Evolutionary conservation across 2,329 filamentous ascomycete species (phyloP).

Genomic region (Clarireedia hainanense): DNA sequence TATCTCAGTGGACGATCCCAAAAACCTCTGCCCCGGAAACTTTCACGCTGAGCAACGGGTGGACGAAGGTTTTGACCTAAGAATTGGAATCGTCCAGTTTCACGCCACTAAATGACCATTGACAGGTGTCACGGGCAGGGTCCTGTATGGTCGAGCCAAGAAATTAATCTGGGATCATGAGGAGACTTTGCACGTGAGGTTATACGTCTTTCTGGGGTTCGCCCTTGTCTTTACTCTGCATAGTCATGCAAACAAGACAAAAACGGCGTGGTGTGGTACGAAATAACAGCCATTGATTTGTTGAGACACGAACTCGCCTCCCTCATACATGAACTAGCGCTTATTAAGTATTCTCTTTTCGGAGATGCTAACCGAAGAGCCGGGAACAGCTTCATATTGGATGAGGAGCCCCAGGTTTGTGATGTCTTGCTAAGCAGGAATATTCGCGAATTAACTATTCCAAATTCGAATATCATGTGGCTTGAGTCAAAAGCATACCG

Average conservation of each 20-base stretch:
- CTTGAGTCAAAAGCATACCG: slow-evolving; percentile 3
- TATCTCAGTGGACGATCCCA: slow-evolving; percentile 1
- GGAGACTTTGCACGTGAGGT: slow-evolving; percentile 2
- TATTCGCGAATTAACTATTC: slow-evolving; percentile 5
- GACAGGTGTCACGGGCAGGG: slow-evolving; percentile 2
- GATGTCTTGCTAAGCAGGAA: slow-evolving; percentile 1
- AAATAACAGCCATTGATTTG: not conserved
- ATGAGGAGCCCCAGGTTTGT: not conserved
- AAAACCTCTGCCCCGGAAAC: not conserved
- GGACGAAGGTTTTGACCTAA: not conserved
- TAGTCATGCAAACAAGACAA: not conserved
- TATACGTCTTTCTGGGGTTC: not conserved
- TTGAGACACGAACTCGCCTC: not conserved
- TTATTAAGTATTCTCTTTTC: slow-evolving; percentile 3
- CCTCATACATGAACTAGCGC: slow-evolving; percentile 1
- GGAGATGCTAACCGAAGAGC: slow-evolving; percentile 9
- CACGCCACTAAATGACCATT: slow-evolving; percentile 5
- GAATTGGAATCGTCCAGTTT: not conserved
- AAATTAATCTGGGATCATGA: not conserved
- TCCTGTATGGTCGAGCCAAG: not conserved
- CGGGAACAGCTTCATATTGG: slow-evolving; percentile 4
- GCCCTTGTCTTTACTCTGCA: not conserved
- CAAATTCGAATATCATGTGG: not conserved
- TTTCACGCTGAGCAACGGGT: not conserved
- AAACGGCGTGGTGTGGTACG: not conserved